Evolutionary conservation across 768 basidiomycete species (phyloP).

Genomic region (Lactarius hatsudake): DNA sequence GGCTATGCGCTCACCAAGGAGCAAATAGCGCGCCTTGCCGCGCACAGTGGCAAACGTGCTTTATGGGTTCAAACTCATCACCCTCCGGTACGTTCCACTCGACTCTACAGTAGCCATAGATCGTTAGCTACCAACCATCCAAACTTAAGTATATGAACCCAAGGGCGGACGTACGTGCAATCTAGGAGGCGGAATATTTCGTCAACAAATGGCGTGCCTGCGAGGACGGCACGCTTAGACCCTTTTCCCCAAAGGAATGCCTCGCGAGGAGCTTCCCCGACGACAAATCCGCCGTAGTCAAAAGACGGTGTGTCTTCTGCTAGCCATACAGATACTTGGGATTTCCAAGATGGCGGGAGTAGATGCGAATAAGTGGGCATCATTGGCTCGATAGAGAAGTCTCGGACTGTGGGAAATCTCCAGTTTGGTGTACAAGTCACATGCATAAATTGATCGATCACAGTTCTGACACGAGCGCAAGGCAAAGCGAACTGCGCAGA

Average conservation of each 20-base stretch:
- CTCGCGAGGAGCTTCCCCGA: conserved; percentile 66
- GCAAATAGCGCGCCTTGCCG: conserved; percentile 82
- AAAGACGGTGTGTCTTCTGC: conserved; percentile 94
- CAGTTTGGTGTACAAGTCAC: too few relatives aligned
- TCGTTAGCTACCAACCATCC: conserved; percentile 39
- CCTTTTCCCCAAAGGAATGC: conserved; percentile 93
- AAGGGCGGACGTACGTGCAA: conserved; percentile 67
- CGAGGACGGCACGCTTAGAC: conserved; percentile 70
- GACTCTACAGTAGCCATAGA: conserved; percentile 50
- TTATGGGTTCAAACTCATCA: conserved; percentile 72
- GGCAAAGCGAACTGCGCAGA: too few relatives aligned
- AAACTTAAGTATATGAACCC: conserved; percentile 45
- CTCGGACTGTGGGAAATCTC: neutral
- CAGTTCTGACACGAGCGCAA: too few relatives aligned
- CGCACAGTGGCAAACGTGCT: conserved; percentile 85
- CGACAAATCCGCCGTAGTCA: conserved; percentile 52
- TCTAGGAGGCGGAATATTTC: conserved; percentile 88
- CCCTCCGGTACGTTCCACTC: conserved; percentile 94
- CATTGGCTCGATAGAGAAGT: neutral
- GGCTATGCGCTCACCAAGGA: conserved; percentile 90
- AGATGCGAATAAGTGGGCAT: conserved; percentile 51
- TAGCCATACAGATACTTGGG: conserved; percentile 77
- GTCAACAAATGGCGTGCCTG: conserved; percentile 93
- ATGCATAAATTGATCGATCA: too few relatives aligned
- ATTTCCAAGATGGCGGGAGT: conserved; percentile 92